phyloP scores from a whole-genome alignment of 2,329 filamentous ascomycete species.

The Hypoxylon sp. region DNA sequence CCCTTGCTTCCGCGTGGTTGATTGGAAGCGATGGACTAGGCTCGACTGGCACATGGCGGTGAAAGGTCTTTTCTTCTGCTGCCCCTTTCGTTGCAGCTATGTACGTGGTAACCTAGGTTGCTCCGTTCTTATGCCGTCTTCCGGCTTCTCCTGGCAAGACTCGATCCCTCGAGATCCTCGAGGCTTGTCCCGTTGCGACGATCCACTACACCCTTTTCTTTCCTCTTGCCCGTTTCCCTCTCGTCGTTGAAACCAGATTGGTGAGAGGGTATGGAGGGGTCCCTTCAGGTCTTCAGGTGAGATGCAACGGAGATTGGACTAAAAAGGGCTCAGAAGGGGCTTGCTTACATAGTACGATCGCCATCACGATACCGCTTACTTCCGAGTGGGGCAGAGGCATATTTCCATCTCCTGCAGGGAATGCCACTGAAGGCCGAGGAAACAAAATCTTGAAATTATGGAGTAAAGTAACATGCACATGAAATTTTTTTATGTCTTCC shows the following conservation, averaged over 20 bases:
- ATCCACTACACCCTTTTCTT: constrained; percentile 6
- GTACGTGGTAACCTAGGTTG: too few species aligned
- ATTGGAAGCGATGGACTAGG: constrained; percentile 41
- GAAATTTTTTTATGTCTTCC: constrained; percentile 13
- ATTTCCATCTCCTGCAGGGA: constrained; percentile 36
- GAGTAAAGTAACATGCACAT: constrained; percentile 34
- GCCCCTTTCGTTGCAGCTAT: constrained; percentile 11
- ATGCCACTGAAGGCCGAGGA: constrained; percentile 27
- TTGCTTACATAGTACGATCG: constrained; percentile 40
- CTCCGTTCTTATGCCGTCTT: constrained; percentile 12
- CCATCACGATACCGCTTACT: constrained; percentile 34
- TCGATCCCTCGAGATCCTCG: constrained; percentile 32
- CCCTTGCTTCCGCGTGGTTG: constrained; percentile 37
- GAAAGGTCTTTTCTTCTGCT: constrained; percentile 34
- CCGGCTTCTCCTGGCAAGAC: constrained; percentile 20
- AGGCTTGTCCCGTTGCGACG: constrained; percentile 24
- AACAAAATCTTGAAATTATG: constrained; percentile 33
- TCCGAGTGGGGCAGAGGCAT: constrained; percentile 38
- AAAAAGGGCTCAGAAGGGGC: constrained; percentile 11
- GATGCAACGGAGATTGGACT: constrained; percentile 33
- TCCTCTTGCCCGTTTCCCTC: neutral
- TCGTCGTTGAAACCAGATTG: constrained; percentile 4
- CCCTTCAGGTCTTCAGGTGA: constrained; percentile 8
- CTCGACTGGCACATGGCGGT: constrained; percentile 48
- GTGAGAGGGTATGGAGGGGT: constrained; percentile 15